Evolutionary conservation across 208 protist species (phyloP), one percentile per base, ranked within the genome.

Genomic region (Naegleria lovaniensis): DNA sequence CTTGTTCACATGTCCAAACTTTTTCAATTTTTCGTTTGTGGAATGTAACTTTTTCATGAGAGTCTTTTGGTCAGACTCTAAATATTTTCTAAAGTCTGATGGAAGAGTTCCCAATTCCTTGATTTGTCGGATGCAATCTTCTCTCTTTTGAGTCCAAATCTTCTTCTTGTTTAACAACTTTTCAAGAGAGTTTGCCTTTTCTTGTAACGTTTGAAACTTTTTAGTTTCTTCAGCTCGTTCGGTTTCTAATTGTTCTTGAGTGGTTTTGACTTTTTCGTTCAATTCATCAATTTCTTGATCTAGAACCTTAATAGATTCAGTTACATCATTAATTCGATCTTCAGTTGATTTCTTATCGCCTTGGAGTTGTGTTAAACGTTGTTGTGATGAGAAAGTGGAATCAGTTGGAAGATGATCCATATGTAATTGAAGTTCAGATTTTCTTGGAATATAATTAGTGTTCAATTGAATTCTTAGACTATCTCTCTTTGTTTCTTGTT

Each of bases 1-100:
- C 91, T 99, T 98, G 94, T 99, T 99, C 13, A 99, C 97, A 91
- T 99, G 97, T 55, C 94, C 93, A 93, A 97, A 97, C 88, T 95
- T 95, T 88, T 97, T 96, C 13, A 99, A 84, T 43, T 96, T 90
- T 91, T 96, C 94, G 90, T 97, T 97, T 16, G 93, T 94, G 39
- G 92, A 59, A 86, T 96, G 95, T 25, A 98, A 91, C 88, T 95
- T 91, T 84, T 95, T 93, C 94, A 97, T 95, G 48, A 98, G 92
- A 91, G 96, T 94, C 22, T 94, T 96, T 33, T 96, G 90, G 0
- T 95, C 95, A 84, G 93, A 90, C 0, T 89, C 92, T 22, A 91
- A 75, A 93, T 95, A 97, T 36, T 90, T 83, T 51, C 79, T 36
- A 67, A 41, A 39, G 38, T 93, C 95, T 40, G 91, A 92, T 0